These are phyloP conservation scores for Favolaschia claudopus DNA, from an alignment of 768 basidiomycete species.

Conservation along the genomic window DNA sequence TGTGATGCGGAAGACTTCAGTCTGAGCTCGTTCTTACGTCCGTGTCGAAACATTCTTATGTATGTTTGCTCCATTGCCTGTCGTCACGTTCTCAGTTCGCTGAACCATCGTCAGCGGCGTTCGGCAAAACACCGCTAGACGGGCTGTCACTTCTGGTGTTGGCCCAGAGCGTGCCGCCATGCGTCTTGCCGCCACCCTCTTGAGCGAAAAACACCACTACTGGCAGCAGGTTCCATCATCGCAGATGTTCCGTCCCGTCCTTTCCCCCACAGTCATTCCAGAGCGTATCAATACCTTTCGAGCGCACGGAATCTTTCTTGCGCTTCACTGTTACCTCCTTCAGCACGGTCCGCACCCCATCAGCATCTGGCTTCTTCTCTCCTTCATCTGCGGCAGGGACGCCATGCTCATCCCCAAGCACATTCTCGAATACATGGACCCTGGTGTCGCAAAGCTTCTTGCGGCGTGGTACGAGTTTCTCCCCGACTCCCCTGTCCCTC, in stretches of 20 bases:
- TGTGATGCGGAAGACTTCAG: too few species aligned
- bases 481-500: background rate
- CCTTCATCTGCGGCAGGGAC: background rate
- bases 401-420: background rate
- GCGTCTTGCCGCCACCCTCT: too few species aligned
- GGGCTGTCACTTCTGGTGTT: background rate
- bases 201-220: background rate
- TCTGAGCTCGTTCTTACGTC: too few species aligned
- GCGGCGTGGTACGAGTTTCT: background rate
- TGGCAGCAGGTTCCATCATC: background rate
- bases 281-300: background rate
- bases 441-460: background rate
- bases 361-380: background rate
- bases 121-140: too few species aligned
- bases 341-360: background rate
- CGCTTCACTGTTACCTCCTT: background rate
- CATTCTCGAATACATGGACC: background rate
- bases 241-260: background rate
- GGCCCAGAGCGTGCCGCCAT: background rate
- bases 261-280: background rate
- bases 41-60: too few species aligned
- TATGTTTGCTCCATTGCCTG: too few species aligned
- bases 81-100: too few species aligned
- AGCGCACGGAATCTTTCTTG: background rate
- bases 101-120: too few species aligned